Percentiles rank a stretch among this genome's conserved stretches.
Evolutionary conservation across 257 asterid species (phyloP).

Genomic region (Coffea canephora): DNA sequence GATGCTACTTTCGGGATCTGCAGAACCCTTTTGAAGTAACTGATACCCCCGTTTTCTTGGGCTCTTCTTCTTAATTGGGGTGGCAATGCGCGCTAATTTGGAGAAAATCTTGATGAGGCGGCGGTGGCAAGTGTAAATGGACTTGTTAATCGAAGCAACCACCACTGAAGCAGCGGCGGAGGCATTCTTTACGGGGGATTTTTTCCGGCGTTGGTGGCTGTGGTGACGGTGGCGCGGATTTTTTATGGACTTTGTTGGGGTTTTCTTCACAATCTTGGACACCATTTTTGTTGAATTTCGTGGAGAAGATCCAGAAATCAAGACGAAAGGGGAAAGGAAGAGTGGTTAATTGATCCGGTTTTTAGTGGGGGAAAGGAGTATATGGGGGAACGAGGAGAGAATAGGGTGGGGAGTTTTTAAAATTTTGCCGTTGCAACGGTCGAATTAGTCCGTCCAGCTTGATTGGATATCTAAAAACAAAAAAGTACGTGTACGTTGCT

Average conservation of each 20-base stretch:
- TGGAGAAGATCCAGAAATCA: slow-evolving; percentile 15
- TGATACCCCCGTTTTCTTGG: slow-evolving; percentile 65
- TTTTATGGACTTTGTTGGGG: slow-evolving; percentile 75
- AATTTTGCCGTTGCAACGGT: slow-evolving; percentile 55
- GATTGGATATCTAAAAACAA: neutral
- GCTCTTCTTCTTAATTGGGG: slow-evolving; percentile 56
- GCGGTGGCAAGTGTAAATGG: slow-evolving; percentile 74
- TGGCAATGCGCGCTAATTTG: slow-evolving; percentile 53
- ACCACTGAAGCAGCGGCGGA: slow-evolving; percentile 51
- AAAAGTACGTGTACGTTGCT: slow-evolving; percentile 6
- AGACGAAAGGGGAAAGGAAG: slow-evolving; percentile 3
- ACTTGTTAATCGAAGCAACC: slow-evolving; percentile 67
- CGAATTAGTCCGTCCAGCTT: slow-evolving; percentile 21
- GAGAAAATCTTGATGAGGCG: slow-evolving; percentile 79
- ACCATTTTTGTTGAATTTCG: slow-evolving; percentile 42
- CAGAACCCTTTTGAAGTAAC: slow-evolving; percentile 39
- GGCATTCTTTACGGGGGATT: slow-evolving; percentile 58
- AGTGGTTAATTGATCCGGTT: neutral
- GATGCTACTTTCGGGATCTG: slow-evolving; percentile 17
- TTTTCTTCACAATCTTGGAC: slow-evolving; percentile 65
- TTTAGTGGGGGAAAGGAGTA: neutral
- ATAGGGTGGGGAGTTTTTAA: slow-evolving; percentile 9
- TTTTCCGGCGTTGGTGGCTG: slow-evolving; percentile 49
- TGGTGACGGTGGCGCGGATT: slow-evolving; percentile 34
- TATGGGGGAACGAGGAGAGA: neutral